Conservation (phyloP, 2,329 filamentous ascomycete species). For the Xylariaceae sp. region DNA sequence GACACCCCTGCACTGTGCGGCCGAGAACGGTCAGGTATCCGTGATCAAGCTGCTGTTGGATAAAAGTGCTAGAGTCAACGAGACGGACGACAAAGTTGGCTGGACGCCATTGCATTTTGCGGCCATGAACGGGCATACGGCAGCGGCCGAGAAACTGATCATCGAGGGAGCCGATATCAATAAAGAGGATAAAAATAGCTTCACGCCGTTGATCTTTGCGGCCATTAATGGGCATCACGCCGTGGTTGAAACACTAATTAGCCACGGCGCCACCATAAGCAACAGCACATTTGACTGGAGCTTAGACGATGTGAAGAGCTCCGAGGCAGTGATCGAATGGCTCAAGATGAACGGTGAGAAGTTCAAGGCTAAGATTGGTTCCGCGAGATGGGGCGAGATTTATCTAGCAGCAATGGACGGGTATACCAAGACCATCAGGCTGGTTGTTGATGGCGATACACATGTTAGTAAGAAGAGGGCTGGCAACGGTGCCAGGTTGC, state of each 20-base stretch:
- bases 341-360: neutral
- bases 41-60: neutral
- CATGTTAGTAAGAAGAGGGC: neutral
- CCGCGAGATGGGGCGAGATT: neutral
- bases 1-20: neutral
- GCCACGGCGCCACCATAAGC: neutral
- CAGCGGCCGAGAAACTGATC: neutral
- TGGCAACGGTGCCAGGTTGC: neutral
- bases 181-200: neutral
- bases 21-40: neutral
- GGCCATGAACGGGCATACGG: neutral
- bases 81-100: neutral
- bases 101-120: slow-evolving; percentile 8
- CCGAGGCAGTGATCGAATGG: neutral
- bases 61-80: neutral
- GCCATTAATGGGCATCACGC: neutral
- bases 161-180: neutral
- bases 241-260: neutral
- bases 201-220: neutral
- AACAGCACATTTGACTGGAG: neutral
- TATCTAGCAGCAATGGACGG: slow-evolving; percentile 1
- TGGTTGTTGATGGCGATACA: neutral
- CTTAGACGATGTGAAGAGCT: neutral
- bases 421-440: neutral
- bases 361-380: neutral